Percentiles rank a stretch among this genome's conserved stretches.
Conservation (phyloP, 768 basidiomycete genomes). For the Termitomyces sp. region DNA sequence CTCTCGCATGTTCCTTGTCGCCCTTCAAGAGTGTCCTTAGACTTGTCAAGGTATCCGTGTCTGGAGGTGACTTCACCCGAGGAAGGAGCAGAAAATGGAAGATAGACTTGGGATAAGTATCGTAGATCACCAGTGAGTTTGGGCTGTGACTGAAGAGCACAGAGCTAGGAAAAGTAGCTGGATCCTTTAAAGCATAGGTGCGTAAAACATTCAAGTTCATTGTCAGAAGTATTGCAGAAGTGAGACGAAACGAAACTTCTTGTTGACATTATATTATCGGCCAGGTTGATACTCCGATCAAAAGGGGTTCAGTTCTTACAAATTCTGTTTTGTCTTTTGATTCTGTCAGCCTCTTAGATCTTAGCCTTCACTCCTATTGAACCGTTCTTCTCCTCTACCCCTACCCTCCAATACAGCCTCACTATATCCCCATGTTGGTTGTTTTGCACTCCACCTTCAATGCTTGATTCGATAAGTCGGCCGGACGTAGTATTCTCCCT, state of each 20-base stretch:
- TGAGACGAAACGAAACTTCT: too few species aligned
- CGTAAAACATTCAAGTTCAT: conserved; percentile 57
- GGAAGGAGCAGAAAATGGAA: conserved; percentile 92
- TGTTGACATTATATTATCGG: too few species aligned
- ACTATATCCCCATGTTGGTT: too few species aligned
- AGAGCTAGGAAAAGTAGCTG: conserved; percentile 52
- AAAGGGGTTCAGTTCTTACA: too few species aligned
- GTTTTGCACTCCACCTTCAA: too few species aligned
- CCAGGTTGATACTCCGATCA: neutral
- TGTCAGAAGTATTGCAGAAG: neutral
- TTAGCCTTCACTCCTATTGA: too few species aligned
- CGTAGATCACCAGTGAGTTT: conserved; percentile 63
- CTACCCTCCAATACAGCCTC: too few species aligned
- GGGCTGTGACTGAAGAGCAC: conserved; percentile 55
- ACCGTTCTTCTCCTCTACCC: too few species aligned
- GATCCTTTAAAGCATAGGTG: conserved; percentile 54
- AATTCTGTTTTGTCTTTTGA: too few species aligned
- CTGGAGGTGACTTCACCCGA: conserved; percentile 35
- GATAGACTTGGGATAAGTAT: conserved; percentile 77
- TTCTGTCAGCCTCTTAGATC: too few species aligned
- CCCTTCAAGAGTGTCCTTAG: conserved; percentile 54
- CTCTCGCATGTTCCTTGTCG: conserved; percentile 51
- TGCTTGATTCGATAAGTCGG: too few species aligned
- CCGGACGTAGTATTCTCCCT: too few species aligned
- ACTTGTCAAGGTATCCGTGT: conserved; percentile 39